These are phyloP conservation scores for Sporothrix dimorphospora DNA, from an alignment of 2,329 filamentous ascomycete genomes.

Conservation along the genomic window DNA sequence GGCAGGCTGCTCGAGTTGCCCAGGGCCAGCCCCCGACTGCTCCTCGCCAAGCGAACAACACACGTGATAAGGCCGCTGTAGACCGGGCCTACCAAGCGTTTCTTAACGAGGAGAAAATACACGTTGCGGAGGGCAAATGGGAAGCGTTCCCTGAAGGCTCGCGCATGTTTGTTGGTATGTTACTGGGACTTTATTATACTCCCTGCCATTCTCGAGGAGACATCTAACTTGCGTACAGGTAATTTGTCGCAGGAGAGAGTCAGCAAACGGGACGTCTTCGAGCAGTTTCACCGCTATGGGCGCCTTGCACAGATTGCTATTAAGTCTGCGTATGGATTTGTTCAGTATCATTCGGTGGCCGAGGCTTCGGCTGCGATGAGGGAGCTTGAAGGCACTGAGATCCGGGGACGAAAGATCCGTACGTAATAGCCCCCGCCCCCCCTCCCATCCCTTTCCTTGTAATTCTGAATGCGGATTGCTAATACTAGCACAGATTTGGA, in stretches of 20 bases:
- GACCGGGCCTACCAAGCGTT: conserved; percentile 73
- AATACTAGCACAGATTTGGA: conserved; percentile 71
- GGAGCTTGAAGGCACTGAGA: conserved; percentile 75
- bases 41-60: conserved; percentile 17
- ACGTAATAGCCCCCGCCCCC: conserved; percentile 47
- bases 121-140: conserved; percentile 79
- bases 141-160: conserved; percentile 74
- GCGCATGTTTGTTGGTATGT: conserved; percentile 77
- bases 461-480: not conserved
- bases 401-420: conserved; percentile 94
- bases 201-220: conserved; percentile 34
- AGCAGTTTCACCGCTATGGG: conserved; percentile 84
- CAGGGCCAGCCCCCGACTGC: conserved; percentile 7
- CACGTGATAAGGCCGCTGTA: conserved; percentile 31
- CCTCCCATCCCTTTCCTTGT: not conserved
- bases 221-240: conserved; percentile 59
- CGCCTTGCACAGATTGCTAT: conserved; percentile 92
- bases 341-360: conserved; percentile 80
- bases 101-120: conserved; percentile 70
- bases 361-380: conserved; percentile 77
- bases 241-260: conserved; percentile 93
- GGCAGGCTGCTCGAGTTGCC: not conserved
- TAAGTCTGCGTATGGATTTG: conserved; percentile 95
- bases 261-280: conserved; percentile 90
- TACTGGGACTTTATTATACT: conserved; percentile 31